Percentiles rank a stretch among this genome's conserved stretches.
Evolutionary conservation across 805 yeast genomes (phyloP).

Genomic region (Sporopachydermia lactativora): DNA sequence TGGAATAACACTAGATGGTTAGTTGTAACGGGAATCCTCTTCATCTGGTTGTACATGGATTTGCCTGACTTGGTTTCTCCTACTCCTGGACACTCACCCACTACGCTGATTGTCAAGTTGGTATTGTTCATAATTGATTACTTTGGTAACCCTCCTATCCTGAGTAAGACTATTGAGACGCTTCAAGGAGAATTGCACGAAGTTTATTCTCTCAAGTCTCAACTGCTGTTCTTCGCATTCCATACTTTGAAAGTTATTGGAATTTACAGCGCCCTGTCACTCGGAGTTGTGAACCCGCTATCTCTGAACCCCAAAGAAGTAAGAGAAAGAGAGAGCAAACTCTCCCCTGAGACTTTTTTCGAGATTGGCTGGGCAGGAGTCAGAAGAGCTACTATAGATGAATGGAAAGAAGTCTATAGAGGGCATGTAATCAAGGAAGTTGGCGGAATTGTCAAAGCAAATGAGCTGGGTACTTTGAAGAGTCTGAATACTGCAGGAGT

Average conservation of each 20-base stretch:
- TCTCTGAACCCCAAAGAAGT: conserved; percentile 57
- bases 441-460: conserved; percentile 67
- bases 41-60: conserved; percentile 82
- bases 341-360: conserved; percentile 29
- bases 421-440: conserved; percentile 44
- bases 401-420: conserved; percentile 58
- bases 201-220: conserved; percentile 18
- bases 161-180: background rate
- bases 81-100: conserved; percentile 80
- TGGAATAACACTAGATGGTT: conserved; percentile 21
- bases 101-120: conserved; percentile 21
- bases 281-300: conserved; percentile 73
- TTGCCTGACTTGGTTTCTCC: conserved; percentile 82
- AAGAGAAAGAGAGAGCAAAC: conserved; percentile 38
- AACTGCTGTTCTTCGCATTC: conserved; percentile 26
- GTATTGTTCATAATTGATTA: conserved; percentile 8
- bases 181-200: background rate
- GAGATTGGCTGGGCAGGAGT: conserved; percentile 93
- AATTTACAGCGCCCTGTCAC: conserved; percentile 41
- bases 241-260: conserved; percentile 18
- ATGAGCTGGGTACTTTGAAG: conserved; percentile 54
- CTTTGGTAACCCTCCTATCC: conserved; percentile 3
- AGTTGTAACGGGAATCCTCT: conserved; percentile 23
- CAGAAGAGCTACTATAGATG: conserved; percentile 53
- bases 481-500: conserved; percentile 44